Conservation (phyloP, 2,329 filamentous ascomycete species). For the Coleophoma crateriformis region DNA sequence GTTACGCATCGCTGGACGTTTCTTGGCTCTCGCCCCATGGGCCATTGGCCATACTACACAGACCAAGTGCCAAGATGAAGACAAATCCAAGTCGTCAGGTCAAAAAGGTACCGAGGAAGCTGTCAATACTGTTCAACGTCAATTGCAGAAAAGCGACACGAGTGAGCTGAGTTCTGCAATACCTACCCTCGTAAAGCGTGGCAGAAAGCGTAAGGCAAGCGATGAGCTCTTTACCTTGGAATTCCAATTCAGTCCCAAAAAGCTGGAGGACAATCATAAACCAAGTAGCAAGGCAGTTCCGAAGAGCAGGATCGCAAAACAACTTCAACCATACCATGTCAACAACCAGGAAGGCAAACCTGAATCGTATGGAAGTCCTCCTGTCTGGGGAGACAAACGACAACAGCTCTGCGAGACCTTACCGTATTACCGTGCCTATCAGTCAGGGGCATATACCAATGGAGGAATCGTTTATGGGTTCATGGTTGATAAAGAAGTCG, state of each 20-base stretch:
- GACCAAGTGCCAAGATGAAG: too few species aligned
- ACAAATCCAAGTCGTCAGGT: too few species aligned
- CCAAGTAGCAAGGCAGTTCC: neutral
- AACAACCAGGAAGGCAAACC: constrained; percentile 12
- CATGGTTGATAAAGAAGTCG: constrained; percentile 50
- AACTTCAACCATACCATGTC: constrained; percentile 2
- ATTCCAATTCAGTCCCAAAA: neutral
- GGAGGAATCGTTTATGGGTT: constrained; percentile 47
- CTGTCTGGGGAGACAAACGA: constrained; percentile 51
- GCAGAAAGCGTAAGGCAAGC: neutral
- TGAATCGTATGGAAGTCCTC: constrained; percentile 28
- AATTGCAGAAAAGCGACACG: too few species aligned
- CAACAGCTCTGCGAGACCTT: constrained; percentile 59
- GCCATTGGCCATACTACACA: too few species aligned
- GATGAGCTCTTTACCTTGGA: neutral
- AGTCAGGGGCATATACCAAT: constrained; percentile 51
- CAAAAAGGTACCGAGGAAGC: too few species aligned
- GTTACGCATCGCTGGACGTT: too few species aligned
- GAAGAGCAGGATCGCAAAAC: neutral
- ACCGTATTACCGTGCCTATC: constrained; percentile 55
- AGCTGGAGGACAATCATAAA: neutral
- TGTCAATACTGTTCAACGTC: too few species aligned
- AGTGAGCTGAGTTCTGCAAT: too few species aligned
- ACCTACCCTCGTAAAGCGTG: neutral
- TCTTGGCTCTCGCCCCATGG: too few species aligned